A percentile compares a stretch with the other conserved stretches of the same genome.
These are phyloP conservation scores for Mycena chlorophos DNA, from an alignment of 768 basidiomycete species.

Conservation along the genomic window DNA sequence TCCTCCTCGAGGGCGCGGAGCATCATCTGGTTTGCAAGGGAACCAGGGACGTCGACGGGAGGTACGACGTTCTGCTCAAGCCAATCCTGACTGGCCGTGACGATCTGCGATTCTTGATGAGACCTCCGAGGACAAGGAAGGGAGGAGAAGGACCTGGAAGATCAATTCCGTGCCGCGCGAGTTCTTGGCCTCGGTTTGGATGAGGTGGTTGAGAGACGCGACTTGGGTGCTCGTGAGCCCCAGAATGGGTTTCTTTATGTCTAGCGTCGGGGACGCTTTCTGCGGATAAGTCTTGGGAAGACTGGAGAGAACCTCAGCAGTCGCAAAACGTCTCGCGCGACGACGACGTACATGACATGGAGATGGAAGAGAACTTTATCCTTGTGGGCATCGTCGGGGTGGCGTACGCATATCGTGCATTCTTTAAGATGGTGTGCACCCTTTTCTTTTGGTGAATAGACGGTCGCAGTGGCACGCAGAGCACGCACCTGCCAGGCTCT, in stretches of 20 bases:
- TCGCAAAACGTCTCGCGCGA: conserved; percentile 4
- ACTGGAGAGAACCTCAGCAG: conserved; percentile 36
- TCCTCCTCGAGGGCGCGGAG: conserved; percentile 71
- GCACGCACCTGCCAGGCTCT: conserved; percentile 78
- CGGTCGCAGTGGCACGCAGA: background rate
- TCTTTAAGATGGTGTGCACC: conserved; percentile 69
- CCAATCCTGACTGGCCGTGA: conserved; percentile 73
- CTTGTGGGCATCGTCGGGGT: conserved; percentile 59
- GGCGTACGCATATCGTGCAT: conserved; percentile 71
- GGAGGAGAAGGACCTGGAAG: conserved; percentile 53
- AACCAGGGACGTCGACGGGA: conserved; percentile 60
- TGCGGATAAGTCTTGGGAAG: conserved; percentile 84
- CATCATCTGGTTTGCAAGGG: conserved; percentile 78
- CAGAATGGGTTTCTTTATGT: conserved; percentile 62
- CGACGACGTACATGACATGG: conserved; percentile 60
- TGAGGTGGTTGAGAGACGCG: conserved; percentile 53
- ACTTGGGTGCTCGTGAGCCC: conserved; percentile 63
- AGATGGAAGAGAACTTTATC: conserved; percentile 64
- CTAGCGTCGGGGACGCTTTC: conserved; percentile 66
- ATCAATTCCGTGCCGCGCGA: conserved; percentile 73
- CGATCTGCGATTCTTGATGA: conserved; percentile 46
- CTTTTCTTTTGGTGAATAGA: conserved; percentile 34
- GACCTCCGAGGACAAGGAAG: background rate
- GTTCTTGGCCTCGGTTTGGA: conserved; percentile 67
- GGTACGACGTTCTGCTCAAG: conserved; percentile 56